phyloP scores from a whole-genome alignment of 495 filamentous ascomycete genomes.

The Penicillium egyptiacum region DNA sequence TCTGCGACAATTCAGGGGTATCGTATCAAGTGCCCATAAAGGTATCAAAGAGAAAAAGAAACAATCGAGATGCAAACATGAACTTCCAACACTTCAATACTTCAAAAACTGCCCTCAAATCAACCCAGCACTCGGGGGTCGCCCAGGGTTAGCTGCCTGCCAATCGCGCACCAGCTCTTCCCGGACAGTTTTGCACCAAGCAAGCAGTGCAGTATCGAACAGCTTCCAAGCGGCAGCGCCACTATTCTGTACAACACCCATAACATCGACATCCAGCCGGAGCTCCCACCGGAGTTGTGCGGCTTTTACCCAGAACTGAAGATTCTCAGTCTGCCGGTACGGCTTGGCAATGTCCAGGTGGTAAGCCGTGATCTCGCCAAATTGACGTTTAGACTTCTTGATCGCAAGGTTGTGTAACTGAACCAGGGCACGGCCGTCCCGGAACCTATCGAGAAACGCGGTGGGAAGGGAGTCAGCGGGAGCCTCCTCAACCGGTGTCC shows the following conservation, averaged over 20 bases:
- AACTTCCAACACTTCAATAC: slow-evolving; percentile 2
- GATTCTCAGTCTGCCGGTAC: slow-evolving; percentile 89
- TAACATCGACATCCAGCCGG: slow-evolving; percentile 78
- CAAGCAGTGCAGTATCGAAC: slow-evolving; percentile 75
- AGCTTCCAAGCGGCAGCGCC: slow-evolving; percentile 67
- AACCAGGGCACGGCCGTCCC: slow-evolving; percentile 77
- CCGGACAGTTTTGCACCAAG: slow-evolving; percentile 75
- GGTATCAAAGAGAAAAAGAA: slow-evolving; percentile 15
- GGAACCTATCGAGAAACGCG: slow-evolving; percentile 69
- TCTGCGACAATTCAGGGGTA: slow-evolving; percentile 33
- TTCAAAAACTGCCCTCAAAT: slow-evolving; percentile 21
- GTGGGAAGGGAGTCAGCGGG: slow-evolving; percentile 57
- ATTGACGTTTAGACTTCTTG: slow-evolving; percentile 76
- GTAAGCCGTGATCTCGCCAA: slow-evolving; percentile 86
- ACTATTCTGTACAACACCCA: slow-evolving; percentile 75
- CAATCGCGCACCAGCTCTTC: slow-evolving; percentile 70
- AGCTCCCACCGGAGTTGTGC: slow-evolving; percentile 93
- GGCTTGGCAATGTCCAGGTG: slow-evolving; percentile 92
- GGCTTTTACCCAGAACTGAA: slow-evolving; percentile 94
- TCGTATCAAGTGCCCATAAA: slow-evolving; percentile 33
- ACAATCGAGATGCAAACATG: slow-evolving; percentile 19
- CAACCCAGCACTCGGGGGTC: slow-evolving; percentile 29
- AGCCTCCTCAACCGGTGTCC: slow-evolving; percentile 59
- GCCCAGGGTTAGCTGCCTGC: slow-evolving; percentile 39
- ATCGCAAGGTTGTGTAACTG: slow-evolving; percentile 87